phyloP scores from a whole-genome alignment of 768 basidiomycete species.

The Amanita molliuscula region DNA sequence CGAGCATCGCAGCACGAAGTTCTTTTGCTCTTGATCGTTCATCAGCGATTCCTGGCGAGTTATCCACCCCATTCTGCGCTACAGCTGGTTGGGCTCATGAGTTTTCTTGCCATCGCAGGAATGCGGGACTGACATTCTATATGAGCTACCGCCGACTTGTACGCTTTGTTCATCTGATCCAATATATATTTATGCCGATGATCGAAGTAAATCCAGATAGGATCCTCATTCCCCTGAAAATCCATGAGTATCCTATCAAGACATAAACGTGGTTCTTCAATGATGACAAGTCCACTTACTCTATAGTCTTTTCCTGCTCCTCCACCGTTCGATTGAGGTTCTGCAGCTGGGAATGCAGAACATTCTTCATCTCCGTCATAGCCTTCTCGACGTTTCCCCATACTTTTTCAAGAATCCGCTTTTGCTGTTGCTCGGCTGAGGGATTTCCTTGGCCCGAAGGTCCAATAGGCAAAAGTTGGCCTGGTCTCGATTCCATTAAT shows the following conservation, averaged over 20 bases:
- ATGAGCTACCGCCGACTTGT: slow-evolving; percentile 36
- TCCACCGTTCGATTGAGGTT: slow-evolving; percentile 75
- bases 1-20: slow-evolving; percentile 47
- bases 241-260: slow-evolving; percentile 72
- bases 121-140: slow-evolving; percentile 39
- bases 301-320: slow-evolving; percentile 94
- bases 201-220: slow-evolving; percentile 94
- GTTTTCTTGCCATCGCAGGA: background rate
- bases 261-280: slow-evolving; percentile 3
- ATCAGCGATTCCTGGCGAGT: slow-evolving; percentile 23
- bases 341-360: slow-evolving; percentile 68
- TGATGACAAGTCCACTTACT: slow-evolving; percentile 40
- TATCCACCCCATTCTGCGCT: slow-evolving; percentile 30
- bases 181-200: slow-evolving; percentile 84
- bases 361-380: slow-evolving; percentile 82
- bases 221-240: slow-evolving; percentile 78
- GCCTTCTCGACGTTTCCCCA: slow-evolving; percentile 94
- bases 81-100: slow-evolving; percentile 25
- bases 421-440: slow-evolving; percentile 68
- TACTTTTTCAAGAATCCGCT: slow-evolving; percentile 89
- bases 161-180: slow-evolving; percentile 59
- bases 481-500: slow-evolving; percentile 81
- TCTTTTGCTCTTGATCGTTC: slow-evolving; percentile 40
- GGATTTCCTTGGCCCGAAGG: slow-evolving; percentile 32
- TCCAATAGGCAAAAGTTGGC: slow-evolving; percentile 68